These are phyloP conservation scores for Phytophthora cactorum DNA, from an alignment of 352 stramenopile species.

Conservation along the genomic window DNA sequence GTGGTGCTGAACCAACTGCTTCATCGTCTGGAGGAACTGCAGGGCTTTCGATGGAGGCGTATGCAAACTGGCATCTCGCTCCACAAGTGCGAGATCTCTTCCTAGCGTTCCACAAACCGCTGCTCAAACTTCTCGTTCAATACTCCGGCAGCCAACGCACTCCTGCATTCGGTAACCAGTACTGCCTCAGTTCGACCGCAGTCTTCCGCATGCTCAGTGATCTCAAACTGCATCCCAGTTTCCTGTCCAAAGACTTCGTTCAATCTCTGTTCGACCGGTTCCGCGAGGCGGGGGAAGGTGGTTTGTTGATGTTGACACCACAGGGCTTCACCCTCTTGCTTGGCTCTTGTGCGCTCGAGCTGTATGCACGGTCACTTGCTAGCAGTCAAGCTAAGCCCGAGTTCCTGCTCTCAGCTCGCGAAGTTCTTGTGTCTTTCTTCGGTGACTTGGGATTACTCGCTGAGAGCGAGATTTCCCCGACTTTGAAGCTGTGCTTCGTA, in stretches of 20 bases:
- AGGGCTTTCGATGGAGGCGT: conserved; percentile 34
- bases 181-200: conserved; percentile 46
- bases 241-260: conserved; percentile 60
- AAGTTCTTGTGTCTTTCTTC: conserved; percentile 76
- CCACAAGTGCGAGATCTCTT: conserved; percentile 73
- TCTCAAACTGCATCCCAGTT: conserved; percentile 62
- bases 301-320: conserved; percentile 50
- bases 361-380: conserved; percentile 46
- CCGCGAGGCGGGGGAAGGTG: conserved; percentile 31
- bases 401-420: conserved; percentile 60
- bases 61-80: conserved; percentile 57
- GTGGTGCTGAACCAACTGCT: conserved; percentile 1
- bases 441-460: conserved; percentile 58
- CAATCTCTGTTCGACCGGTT: conserved; percentile 52
- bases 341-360: conserved; percentile 63
- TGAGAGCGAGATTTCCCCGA: conserved; percentile 50
- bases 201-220: conserved; percentile 64
- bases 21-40: neutral
- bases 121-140: conserved; percentile 60
- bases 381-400: conserved; percentile 20
- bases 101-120: conserved; percentile 52
- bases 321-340: conserved; percentile 65
- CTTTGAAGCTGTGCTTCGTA: conserved; percentile 61
- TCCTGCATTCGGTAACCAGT: conserved; percentile 48
- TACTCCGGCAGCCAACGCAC: conserved; percentile 60